These are phyloP conservation scores for Chytriomyces sp. DNA, from an alignment of 192 early-diverging fungal genomes.

Conservation along the genomic window DNA sequence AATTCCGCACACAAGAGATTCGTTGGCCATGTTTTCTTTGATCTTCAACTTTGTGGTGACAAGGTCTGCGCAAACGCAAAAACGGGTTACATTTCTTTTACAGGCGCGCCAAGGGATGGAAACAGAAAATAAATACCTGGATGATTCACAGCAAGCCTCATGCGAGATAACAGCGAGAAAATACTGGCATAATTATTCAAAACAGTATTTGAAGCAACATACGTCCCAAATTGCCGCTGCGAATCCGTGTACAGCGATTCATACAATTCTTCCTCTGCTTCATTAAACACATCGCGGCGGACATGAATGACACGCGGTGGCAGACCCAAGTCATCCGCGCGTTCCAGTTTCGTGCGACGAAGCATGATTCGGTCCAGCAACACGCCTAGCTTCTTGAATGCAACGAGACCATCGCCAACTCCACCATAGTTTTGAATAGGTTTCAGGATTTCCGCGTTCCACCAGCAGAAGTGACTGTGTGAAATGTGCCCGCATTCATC, in stretches of 20 bases:
- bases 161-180: conserved; percentile 85
- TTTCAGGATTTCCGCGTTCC: conserved; percentile 90
- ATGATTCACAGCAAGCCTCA: conserved; percentile 92
- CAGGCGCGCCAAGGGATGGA: neutral
- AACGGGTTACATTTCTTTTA: conserved; percentile 4
- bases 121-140: conserved; percentile 48
- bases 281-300: conserved; percentile 82
- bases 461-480: conserved; percentile 67
- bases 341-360: conserved; percentile 86
- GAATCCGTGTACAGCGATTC: conserved; percentile 76
- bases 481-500: conserved; percentile 54
- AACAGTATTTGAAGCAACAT: conserved; percentile 78
- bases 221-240: conserved; percentile 74
- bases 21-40: conserved; percentile 49
- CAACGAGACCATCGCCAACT: conserved; percentile 60
- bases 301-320: conserved; percentile 83
- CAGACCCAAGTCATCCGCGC: conserved; percentile 84
- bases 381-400: conserved; percentile 74
- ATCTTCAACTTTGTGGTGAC: conserved; percentile 47
- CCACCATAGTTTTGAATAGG: conserved; percentile 84
- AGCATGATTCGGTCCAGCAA: conserved; percentile 89
- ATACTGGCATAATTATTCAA: conserved; percentile 94
- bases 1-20: conserved; percentile 81
- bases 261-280: conserved; percentile 91
- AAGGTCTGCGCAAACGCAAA: conserved; percentile 31